phyloP scores from a whole-genome alignment of 768 basidiomycete species.

The Leccinum ochraceum region DNA sequence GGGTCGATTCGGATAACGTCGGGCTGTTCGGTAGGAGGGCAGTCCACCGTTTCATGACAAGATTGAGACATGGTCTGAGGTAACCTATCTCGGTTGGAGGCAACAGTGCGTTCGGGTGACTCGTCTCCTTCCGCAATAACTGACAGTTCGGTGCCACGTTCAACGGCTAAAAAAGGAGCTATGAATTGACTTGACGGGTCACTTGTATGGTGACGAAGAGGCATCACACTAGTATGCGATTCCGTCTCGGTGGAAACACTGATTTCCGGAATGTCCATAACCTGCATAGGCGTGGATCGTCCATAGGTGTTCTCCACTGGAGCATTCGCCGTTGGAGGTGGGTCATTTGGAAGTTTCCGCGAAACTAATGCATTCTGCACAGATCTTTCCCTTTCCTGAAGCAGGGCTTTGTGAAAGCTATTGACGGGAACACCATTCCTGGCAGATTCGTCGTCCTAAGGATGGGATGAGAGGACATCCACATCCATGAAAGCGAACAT shows the following conservation, averaged over 20 bases:
- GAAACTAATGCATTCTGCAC: constrained; percentile 2
- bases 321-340: background rate
- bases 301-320: background rate
- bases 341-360: background rate
- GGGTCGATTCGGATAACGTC: background rate
- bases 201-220: constrained; percentile 4
- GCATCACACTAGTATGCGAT: background rate
- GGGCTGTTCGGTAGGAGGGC: background rate
- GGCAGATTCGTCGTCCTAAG: constrained; percentile 35
- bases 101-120: constrained; percentile 40
- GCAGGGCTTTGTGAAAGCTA: constrained; percentile 48
- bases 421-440: constrained; percentile 48
- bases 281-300: constrained; percentile 6
- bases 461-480: constrained; percentile 13
- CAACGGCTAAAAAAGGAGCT: constrained; percentile 23
- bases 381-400: constrained; percentile 33
- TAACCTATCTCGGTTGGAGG: background rate
- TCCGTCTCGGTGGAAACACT: constrained; percentile 7
- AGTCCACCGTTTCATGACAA: background rate
- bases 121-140: constrained; percentile 76
- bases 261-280: constrained; percentile 8
- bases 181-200: constrained; percentile 3
- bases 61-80: background rate
- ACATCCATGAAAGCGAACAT: constrained; percentile 7
- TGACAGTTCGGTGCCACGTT: constrained; percentile 52